phyloP scores from a whole-genome alignment of 2,329 filamentous ascomycete genomes.

The Colletotrichum shisoi region DNA sequence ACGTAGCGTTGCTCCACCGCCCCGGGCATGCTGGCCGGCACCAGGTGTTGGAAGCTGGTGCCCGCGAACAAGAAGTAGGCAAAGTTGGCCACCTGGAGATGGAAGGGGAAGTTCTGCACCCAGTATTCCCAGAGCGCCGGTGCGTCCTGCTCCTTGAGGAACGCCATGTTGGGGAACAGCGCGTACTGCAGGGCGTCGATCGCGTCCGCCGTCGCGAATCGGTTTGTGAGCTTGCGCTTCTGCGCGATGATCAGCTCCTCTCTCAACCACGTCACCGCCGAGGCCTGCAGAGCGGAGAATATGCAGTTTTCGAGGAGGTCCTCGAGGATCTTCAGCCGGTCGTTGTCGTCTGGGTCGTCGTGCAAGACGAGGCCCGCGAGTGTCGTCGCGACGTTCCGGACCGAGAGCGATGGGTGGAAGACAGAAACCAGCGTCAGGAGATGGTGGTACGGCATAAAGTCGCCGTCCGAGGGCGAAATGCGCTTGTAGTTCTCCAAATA shows the following conservation, averaged over 20 bases:
- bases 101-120: conserved; percentile 59
- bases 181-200: conserved; percentile 68
- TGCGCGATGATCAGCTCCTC: conserved; percentile 65
- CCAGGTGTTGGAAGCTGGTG: conserved; percentile 55
- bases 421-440: conserved; percentile 64
- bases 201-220: conserved; percentile 63
- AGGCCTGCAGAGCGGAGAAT: conserved; percentile 68
- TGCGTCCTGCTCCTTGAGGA: conserved; percentile 53
- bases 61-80: conserved; percentile 63
- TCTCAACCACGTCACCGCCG: conserved; percentile 69
- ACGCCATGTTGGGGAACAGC: conserved; percentile 65
- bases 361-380: conserved; percentile 65
- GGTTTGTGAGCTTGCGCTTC: conserved; percentile 44
- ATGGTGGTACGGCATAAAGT: conserved; percentile 69
- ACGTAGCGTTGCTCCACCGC: conserved; percentile 67
- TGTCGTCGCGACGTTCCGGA: conserved; percentile 63
- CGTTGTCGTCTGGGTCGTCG: conserved; percentile 65
- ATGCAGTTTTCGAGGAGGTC: conserved; percentile 72
- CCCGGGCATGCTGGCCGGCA: conserved; percentile 64
- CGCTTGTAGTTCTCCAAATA: conserved; percentile 64
- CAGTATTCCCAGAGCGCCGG: conserved; percentile 60
- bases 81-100: conserved; percentile 69
- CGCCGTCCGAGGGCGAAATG: conserved; percentile 50
- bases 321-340: conserved; percentile 68
- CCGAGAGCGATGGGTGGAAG: conserved; percentile 63